Percentiles rank a stretch among this genome's conserved stretches.
phyloP scores from a whole-genome alignment of 139 green algal species.

The Ostreobium quekettii region DNA sequence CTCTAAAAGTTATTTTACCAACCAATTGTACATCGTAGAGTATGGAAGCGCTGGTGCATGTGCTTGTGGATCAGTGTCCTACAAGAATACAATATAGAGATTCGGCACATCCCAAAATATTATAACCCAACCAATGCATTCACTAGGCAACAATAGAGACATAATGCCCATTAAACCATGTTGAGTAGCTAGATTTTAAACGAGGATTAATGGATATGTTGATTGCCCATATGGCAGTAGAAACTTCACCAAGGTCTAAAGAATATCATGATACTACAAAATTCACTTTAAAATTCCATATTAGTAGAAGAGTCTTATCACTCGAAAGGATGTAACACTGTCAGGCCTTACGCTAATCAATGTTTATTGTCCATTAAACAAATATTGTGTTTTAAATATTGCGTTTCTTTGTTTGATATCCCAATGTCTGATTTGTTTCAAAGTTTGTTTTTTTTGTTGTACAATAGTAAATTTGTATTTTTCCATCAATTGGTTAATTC shows the following conservation, averaged over 20 bases:
- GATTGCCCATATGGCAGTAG: constrained; percentile 4
- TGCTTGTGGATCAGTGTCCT: too few species aligned
- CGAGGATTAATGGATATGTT: too few species aligned
- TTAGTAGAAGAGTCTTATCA: not conserved
- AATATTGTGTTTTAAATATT: too few species aligned
- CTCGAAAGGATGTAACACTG: not conserved
- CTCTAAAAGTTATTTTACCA: too few species aligned
- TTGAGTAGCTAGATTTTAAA: too few species aligned
- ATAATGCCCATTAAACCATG: too few species aligned
- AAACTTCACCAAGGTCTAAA: not conserved
- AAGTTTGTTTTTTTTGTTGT: not conserved
- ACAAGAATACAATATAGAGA: too few species aligned
- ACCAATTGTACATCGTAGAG: too few species aligned
- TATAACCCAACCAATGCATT: too few species aligned
- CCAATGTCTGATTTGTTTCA: not conserved
- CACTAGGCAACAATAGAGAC: too few species aligned
- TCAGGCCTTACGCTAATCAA: not conserved
- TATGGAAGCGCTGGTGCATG: too few species aligned
- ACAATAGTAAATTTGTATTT: not conserved
- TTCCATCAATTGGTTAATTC: not conserved
- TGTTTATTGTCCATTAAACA: not conserved
- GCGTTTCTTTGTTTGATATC: not conserved
- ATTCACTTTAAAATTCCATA: constrained; percentile 9
- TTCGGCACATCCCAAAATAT: too few species aligned
- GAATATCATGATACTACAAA: not conserved